Percentiles rank a stretch among this genome's conserved stretches.
Conservation (phyloP, 345 rosid genomes). For the Corchorus capsularis region DNA sequence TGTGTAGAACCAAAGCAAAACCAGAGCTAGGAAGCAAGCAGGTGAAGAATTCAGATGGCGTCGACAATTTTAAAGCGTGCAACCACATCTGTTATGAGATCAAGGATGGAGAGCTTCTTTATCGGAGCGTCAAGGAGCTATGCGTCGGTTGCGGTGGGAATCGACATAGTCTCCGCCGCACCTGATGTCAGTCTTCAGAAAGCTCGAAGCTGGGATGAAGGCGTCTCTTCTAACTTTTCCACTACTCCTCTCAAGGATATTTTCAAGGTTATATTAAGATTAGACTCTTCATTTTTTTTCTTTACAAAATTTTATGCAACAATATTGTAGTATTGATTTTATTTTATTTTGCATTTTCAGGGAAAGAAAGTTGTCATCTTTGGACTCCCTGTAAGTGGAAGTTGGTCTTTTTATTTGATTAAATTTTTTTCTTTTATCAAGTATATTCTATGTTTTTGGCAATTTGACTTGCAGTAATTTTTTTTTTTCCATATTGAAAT, state of each 20-base stretch:
- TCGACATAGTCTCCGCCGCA: constrained; percentile 66
- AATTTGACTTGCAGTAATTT: background rate
- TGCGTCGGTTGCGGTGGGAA: constrained; percentile 66
- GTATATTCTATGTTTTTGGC: background rate
- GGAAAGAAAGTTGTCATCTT: constrained; percentile 88
- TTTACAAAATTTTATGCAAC: background rate
- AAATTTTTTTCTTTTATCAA: background rate
- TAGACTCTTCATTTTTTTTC: no score
- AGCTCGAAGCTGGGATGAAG: constrained; percentile 91
- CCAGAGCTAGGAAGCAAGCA: background rate
- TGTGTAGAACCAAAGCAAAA: background rate
- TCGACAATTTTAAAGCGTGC: constrained; percentile 50
- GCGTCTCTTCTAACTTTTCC: constrained; percentile 74
- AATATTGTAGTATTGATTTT: background rate
- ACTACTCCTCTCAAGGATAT: constrained; percentile 68
- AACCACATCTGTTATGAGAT: constrained; percentile 34
- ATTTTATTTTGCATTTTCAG: constrained; percentile 40
- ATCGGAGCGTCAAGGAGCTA: constrained; percentile 46
- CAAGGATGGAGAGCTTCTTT: constrained; percentile 30
- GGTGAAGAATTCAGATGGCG: constrained; percentile 43
- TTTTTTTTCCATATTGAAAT: background rate
- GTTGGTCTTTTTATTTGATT: background rate
- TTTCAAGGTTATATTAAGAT: no score
- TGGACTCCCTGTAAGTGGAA: constrained; percentile 72
- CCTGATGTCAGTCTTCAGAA: constrained; percentile 79